Percentiles rank a stretch among this genome's conserved stretches.
Evolutionary conservation across 257 asterid species (phyloP).

Genomic region (Primulina eburnea): DNA sequence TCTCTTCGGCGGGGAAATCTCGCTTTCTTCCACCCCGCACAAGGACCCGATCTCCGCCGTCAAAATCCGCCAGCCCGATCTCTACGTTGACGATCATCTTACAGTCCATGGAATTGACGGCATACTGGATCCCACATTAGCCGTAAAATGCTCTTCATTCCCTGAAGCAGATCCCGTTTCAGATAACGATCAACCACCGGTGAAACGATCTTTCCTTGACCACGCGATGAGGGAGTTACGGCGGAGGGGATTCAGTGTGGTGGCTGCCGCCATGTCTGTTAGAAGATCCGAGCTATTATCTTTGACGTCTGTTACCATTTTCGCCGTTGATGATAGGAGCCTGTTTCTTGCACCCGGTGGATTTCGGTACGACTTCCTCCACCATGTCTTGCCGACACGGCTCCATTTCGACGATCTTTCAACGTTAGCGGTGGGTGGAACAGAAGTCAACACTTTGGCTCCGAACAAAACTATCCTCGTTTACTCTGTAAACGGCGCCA

Average conservation of each 20-base stretch:
- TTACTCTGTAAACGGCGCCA: constrained; percentile 32
- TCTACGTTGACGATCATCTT: constrained; percentile 55
- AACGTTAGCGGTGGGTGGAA: constrained; percentile 21
- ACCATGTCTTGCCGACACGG: constrained; percentile 56
- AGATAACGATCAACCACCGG: constrained; percentile 18
- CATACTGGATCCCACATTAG: constrained; percentile 50
- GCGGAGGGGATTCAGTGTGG: constrained; percentile 52
- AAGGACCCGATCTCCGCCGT: constrained; percentile 39
- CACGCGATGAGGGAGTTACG: constrained; percentile 52
- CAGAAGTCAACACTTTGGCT: constrained; percentile 44
- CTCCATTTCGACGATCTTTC: constrained; percentile 34
- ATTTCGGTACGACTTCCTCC: constrained; percentile 54
- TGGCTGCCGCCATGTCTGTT: constrained; percentile 51
- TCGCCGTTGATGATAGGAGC: constrained; percentile 57
- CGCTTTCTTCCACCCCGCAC: constrained; percentile 47
- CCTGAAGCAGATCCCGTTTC: constrained; percentile 23
- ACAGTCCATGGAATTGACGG: constrained; percentile 68
- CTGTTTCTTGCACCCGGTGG: constrained; percentile 42
- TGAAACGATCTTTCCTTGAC: constrained; percentile 43
- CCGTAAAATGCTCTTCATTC: constrained; percentile 37
- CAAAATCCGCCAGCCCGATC: constrained; percentile 59
- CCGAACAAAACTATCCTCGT: constrained; percentile 39
- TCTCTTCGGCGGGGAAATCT: constrained; percentile 31
- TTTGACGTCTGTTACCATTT: constrained; percentile 44
- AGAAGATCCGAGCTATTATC: constrained; percentile 42